Evolutionary conservation across 2,329 filamentous ascomycete species (phyloP).

Genomic region (Teratosphaeria viscida): DNA sequence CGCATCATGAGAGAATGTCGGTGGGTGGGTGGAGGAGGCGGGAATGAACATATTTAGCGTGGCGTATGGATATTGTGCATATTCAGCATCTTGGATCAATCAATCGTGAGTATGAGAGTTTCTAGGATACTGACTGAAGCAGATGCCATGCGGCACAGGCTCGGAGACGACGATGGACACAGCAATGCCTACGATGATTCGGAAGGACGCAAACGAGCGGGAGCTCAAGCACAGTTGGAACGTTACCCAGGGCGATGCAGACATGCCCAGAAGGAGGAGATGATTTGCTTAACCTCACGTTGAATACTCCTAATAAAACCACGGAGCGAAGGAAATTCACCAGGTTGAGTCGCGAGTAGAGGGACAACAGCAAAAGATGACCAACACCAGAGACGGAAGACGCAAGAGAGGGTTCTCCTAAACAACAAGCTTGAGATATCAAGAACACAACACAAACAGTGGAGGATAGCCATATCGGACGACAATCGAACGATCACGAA

Average conservation of each 20-base stretch:
- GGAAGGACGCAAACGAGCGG: too few relatives aligned
- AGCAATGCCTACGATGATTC: not conserved
- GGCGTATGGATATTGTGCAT: not conserved
- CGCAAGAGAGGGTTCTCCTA: not conserved
- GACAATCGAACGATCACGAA: too few relatives aligned
- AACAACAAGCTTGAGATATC: not conserved
- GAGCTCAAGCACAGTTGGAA: too few relatives aligned
- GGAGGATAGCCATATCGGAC: too few relatives aligned
- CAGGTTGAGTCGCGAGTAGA: not conserved
- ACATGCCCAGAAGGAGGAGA: too few relatives aligned
- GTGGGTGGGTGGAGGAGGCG: not conserved
- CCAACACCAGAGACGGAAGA: not conserved
- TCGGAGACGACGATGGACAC: not conserved
- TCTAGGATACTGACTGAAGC: not conserved
- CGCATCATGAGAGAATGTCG: not conserved
- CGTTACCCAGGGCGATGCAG: not conserved
- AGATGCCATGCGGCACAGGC: not conserved
- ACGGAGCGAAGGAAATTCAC: not conserved
- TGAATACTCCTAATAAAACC: not conserved
- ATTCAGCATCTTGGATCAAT: not conserved
- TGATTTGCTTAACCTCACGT: too few relatives aligned
- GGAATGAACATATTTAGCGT: not conserved
- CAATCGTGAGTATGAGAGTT: not conserved
- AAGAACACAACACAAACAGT: not conserved
- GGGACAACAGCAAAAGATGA: not conserved